phyloP scores from a whole-genome alignment of 306 rosid species.

The barrel medic (Medicago truncatula) region MtrunA17r5.0-ANR NC_053044.1:37734501-37735000 shows the following conservation, averaged over 20 bases:
- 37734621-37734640: conserved; percentile 79
- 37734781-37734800: conserved; percentile 66
- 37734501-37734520: not conserved
- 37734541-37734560: not conserved
- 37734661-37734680: conserved; percentile 75
- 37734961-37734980: not conserved
- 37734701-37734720: conserved; percentile 66
- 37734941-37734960: not conserved
- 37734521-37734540: conserved; percentile 25
- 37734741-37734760: conserved; percentile 60
- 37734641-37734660: conserved; percentile 80
- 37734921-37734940: conserved; percentile 13
- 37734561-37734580: conserved; percentile 56
- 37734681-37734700: conserved; percentile 74
- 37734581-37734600: conserved; percentile 98
- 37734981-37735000: not conserved
- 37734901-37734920: not conserved
- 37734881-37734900: not conserved
- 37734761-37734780: conserved; percentile 64
- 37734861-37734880: conserved; percentile 16
- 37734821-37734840: conserved; percentile 14
- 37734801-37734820: conserved; percentile 30
- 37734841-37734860: conserved; percentile 17
- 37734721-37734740: conserved; percentile 69
- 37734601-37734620: conserved; percentile 87